Conservation (phyloP, 2,329 filamentous ascomycete genomes). For the Fusarium goolgardi region DNA sequence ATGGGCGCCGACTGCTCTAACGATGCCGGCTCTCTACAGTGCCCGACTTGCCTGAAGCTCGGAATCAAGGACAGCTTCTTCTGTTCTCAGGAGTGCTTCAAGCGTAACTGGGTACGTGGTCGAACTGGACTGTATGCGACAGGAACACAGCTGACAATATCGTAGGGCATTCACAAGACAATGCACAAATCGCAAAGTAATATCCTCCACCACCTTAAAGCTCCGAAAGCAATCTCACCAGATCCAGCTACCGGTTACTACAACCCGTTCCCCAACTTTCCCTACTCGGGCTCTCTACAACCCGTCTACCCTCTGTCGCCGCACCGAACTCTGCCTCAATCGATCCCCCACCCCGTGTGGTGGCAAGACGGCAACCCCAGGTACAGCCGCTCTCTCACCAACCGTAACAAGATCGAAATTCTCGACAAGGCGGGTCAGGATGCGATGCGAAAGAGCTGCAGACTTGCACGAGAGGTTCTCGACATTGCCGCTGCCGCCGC, state of each 20-base stretch:
- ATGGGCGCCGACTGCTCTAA: conserved; percentile 86
- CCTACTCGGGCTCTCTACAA: conserved; percentile 82
- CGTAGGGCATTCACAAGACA: conserved; percentile 80
- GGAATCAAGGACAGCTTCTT: conserved; percentile 92
- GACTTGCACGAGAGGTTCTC: conserved; percentile 87
- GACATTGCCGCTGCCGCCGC: conserved; percentile 88
- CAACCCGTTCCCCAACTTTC: conserved; percentile 92
- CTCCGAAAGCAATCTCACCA: conserved; percentile 87
- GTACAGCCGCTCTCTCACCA: conserved; percentile 69
- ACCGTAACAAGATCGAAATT: conserved; percentile 83
- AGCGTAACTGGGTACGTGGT: conserved; percentile 90
- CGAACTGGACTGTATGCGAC: conserved; percentile 10
- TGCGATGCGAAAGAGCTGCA: conserved; percentile 92
- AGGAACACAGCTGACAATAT: conserved; percentile 30
- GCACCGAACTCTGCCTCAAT: conserved; percentile 77
- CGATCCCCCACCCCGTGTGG: conserved; percentile 88
- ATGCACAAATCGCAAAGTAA: conserved; percentile 78
- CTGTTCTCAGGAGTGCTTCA: conserved; percentile 99
- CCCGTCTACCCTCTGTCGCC: conserved; percentile 88
- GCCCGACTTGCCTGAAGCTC: conserved; percentile 92
- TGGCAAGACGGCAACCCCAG: conserved; percentile 82
- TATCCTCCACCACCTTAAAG: conserved; percentile 78
- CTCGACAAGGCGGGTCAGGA: conserved; percentile 84
- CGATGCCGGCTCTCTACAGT: conserved; percentile 86
- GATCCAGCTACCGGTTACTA: conserved; percentile 89